Evolutionary conservation across 345 rosid genomes (phyloP), one percentile per base, ranked within the genome.

Genomic region (Orychophragmus violaceus): DNA sequence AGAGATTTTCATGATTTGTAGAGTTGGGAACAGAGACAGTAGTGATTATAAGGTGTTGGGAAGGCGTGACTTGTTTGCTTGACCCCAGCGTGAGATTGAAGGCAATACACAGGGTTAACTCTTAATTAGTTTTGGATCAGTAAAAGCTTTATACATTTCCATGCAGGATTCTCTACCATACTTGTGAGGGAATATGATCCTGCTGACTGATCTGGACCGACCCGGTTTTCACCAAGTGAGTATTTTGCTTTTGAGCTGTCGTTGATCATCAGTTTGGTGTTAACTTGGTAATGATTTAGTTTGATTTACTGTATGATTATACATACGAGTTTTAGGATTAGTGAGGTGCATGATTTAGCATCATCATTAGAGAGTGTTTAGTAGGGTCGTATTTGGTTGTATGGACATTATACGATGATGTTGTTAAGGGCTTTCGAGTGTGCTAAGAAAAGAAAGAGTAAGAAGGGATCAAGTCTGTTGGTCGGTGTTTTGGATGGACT

Each of bases 1-100:
- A 29, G 33, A 83, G 77, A 81, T 72, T 81, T 78, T 82, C 81
- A 83, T 81, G 83, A 85, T 82, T 68, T 62, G 73, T 59, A 72
- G 51, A 71, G 76, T 49, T 64, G 66, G 71, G 36, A 64, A 64
- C 25, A 59, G 23, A 52, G 56, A 82, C 90, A 77, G 69, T 82
- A 78, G 83, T 82, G 74, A 83, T 83, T 69, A 88, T 84, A 79
- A 69, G 77, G 48, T 82, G 82, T 72, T 84, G 88, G 82, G 72
- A 46, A 67, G 69, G 75, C 62, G 88, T 84, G 78, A 77, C 71
- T 78, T 77, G 82, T 80, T 64, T 59, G 23, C 27, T 64, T 77
- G 84, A 81, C 84, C 83, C 78, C 74, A 78, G 65, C 60, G 79
- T 80, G 75, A 83, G 83, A 52, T 2, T 66, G 56, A 66, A 81